A percentile compares a stretch with the other conserved stretches of the same genome.
phyloP scores from a whole-genome alignment of 306 rosid genomes.

The Canavalia ensiformis region DNA sequence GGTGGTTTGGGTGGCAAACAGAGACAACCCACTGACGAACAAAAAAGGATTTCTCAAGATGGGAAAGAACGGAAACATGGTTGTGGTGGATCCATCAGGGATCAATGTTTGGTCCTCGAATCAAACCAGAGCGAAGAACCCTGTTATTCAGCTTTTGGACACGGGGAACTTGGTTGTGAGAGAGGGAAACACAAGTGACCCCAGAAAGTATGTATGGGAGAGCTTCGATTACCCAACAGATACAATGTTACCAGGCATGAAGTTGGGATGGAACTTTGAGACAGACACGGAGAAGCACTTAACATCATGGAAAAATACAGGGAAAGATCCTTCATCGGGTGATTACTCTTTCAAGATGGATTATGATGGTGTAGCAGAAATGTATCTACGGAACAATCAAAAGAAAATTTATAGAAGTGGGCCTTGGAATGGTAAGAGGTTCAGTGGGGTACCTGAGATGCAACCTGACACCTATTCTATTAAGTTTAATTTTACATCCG shows the following conservation, averaged over 20 bases:
- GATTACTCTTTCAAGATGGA: constrained; percentile 58
- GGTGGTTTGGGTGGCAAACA: constrained; percentile 83
- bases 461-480: constrained; percentile 44
- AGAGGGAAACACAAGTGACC: constrained; percentile 46
- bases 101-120: constrained; percentile 61
- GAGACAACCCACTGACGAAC: constrained; percentile 65
- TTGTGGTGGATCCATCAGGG: constrained; percentile 46
- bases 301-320: constrained; percentile 62
- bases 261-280: constrained; percentile 70
- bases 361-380: constrained; percentile 65
- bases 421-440: constrained; percentile 81
- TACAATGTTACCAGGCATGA: constrained; percentile 77
- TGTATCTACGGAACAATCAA: constrained; percentile 47
- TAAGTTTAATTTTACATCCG: constrained; percentile 41
- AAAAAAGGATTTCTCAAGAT: constrained; percentile 55
- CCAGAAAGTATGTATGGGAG: constrained; percentile 63
- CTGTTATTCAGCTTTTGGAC: constrained; percentile 64
- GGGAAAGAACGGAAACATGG: constrained; percentile 51
- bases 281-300: constrained; percentile 53
- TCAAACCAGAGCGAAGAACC: constrained; percentile 42
- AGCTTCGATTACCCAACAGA: constrained; percentile 81
- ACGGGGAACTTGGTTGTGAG: constrained; percentile 67
- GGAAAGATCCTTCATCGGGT: constrained; percentile 67
- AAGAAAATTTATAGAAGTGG: constrained; percentile 59
- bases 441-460: constrained; percentile 86